phyloP scores from a whole-genome alignment of 106 monocot genomes.

The Amphibolis antarctica region DNA sequence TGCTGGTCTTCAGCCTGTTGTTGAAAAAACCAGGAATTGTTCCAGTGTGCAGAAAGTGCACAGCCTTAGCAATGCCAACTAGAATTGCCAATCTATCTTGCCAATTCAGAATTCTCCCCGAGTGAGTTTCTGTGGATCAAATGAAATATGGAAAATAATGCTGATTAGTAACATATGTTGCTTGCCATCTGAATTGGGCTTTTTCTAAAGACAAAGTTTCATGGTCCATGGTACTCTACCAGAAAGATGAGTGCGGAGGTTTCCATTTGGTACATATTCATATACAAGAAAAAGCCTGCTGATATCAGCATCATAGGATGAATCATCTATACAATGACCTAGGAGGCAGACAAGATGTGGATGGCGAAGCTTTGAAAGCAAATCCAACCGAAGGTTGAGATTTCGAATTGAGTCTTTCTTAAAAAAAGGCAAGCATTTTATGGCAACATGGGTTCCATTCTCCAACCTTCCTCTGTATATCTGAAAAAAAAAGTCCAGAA shows the following conservation, averaged over 20 bases:
- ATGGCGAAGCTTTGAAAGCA: conserved; percentile 94
- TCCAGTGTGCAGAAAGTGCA: conserved; percentile 84
- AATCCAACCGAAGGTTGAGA: conserved; percentile 77
- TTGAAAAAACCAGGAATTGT: conserved; percentile 83
- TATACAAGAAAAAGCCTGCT: conserved; percentile 79
- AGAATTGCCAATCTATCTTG: conserved; percentile 56
- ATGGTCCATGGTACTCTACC: too few relatives aligned
- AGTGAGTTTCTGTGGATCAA: conserved; percentile 30
- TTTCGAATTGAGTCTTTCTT: conserved; percentile 74
- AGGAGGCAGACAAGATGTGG: conserved; percentile 87
- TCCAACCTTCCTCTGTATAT: conserved; percentile 85
- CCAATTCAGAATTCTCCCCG: conserved; percentile 70
- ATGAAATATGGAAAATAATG: background rate
- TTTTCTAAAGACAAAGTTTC: too few relatives aligned
- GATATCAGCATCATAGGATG: conserved; percentile 49
- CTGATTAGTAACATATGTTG: too few relatives aligned
- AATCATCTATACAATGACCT: conserved; percentile 77
- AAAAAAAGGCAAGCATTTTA: conserved; percentile 80
- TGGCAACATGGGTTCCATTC: conserved; percentile 68
- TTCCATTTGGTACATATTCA: conserved; percentile 69
- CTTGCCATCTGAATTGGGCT: background rate
- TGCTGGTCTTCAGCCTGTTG: conserved; percentile 52
- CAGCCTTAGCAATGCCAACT: conserved; percentile 68
- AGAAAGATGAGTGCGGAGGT: conserved; percentile 53
- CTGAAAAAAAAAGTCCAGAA: conserved; percentile 28